These are phyloP conservation scores for Cyclostephanos tholiformis DNA, from an alignment of 108 stramenopile genomes.

Conservation along the genomic window DNA sequence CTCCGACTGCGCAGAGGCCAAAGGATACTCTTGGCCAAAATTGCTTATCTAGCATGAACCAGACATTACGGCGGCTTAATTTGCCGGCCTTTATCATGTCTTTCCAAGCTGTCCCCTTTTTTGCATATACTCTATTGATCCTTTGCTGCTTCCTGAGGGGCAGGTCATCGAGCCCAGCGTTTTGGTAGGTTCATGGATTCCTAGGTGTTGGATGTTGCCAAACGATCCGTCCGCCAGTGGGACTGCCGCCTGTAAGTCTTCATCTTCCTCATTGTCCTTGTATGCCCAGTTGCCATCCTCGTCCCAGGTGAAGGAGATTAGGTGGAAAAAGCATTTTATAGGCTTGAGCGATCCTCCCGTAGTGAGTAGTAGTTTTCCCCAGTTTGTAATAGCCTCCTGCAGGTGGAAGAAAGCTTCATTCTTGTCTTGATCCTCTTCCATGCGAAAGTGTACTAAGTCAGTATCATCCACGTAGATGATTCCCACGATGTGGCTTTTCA, in stretches of 20 bases:
- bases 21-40: neutral
- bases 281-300: neutral
- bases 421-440: neutral
- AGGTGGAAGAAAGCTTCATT: neutral
- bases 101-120: neutral
- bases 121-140: neutral
- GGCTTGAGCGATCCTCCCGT: slow-evolving; percentile 1
- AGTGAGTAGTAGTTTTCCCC: slow-evolving; percentile 10
- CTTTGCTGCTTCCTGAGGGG: neutral
- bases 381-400: neutral
- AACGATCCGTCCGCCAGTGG: neutral
- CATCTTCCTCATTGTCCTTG: neutral
- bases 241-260: neutral
- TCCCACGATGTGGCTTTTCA: neutral
- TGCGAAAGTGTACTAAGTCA: neutral
- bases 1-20: slow-evolving; percentile 7
- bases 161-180: no score
- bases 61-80: neutral
- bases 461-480: no score
- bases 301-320: slow-evolving; percentile 3
- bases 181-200: neutral
- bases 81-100: neutral
- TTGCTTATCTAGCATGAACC: neutral
- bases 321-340: neutral
- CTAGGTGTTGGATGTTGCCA: neutral